phyloP scores from a whole-genome alignment of 805 yeast species.

The Tetrapisispora nanseiensis region DNA sequence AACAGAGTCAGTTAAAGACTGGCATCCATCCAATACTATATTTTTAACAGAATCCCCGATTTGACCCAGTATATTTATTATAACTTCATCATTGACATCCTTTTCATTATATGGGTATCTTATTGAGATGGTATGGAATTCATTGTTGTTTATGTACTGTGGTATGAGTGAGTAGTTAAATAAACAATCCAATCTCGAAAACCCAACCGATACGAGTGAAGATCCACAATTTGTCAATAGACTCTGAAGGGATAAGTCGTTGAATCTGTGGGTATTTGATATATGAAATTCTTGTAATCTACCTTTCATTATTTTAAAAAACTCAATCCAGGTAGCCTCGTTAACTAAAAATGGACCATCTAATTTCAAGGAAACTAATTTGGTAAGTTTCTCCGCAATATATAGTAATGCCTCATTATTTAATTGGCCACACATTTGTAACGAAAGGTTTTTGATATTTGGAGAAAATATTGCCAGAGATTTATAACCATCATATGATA shows the following conservation, averaged over 20 bases:
- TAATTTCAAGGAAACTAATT: constrained; percentile 47
- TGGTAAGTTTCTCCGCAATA: constrained; percentile 46
- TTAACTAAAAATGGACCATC: constrained; percentile 88
- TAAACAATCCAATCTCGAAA: constrained; percentile 68
- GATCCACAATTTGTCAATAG: constrained; percentile 54
- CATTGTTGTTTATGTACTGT: constrained; percentile 39
- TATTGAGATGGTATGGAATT: constrained; percentile 49
- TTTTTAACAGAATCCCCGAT: constrained; percentile 52
- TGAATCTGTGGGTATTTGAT: constrained; percentile 75
- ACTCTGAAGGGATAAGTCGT: constrained; percentile 51
- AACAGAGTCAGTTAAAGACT: constrained; percentile 57
- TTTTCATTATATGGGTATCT: constrained; percentile 60
- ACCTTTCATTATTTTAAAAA: constrained; percentile 50
- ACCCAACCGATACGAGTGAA: constrained; percentile 43
- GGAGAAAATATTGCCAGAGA: constrained; percentile 76
- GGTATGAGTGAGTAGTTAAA: constrained; percentile 57
- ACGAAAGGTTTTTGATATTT: constrained; percentile 48
- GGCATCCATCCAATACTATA: constrained; percentile 64
- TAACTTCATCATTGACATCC: constrained; percentile 54
- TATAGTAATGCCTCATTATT: constrained; percentile 67
- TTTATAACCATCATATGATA: constrained; percentile 54
- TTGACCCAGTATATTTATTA: constrained; percentile 49
- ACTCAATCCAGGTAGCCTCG: constrained; percentile 66
- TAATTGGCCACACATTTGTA: constrained; percentile 90
- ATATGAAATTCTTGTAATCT: constrained; percentile 52